Evolutionary conservation across 768 basidiomycete species (phyloP).

Genomic region (Nidularia pulvinata): DNA sequence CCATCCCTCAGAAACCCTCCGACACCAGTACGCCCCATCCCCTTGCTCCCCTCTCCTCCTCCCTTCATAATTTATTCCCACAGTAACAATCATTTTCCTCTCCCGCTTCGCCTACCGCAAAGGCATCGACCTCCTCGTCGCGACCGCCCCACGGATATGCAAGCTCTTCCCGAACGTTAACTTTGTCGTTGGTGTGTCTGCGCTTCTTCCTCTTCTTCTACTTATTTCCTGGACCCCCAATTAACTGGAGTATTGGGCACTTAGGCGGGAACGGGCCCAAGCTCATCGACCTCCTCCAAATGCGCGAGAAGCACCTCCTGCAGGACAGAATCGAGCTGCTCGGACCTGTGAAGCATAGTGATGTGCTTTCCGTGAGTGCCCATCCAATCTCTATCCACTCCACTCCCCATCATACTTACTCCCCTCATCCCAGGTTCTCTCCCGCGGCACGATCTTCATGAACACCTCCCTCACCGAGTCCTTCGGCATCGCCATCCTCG

Average conservation of each 20-base stretch:
- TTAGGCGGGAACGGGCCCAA: slow-evolving; percentile 95
- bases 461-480: slow-evolving; percentile 96
- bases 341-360: slow-evolving; percentile 76
- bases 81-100: slow-evolving; percentile 91
- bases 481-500: slow-evolving; percentile 96
- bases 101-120: slow-evolving; percentile 94
- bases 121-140: slow-evolving; percentile 94
- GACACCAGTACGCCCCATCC: slow-evolving; percentile 51
- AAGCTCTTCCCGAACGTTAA: slow-evolving; percentile 81
- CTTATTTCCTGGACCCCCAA: no score
- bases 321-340: slow-evolving; percentile 93
- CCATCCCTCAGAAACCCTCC: slow-evolving; percentile 43
- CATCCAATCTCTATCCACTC: background rate
- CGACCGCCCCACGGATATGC: slow-evolving; percentile 90
- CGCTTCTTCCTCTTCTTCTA: background rate
- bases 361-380: slow-evolving; percentile 74
- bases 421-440: slow-evolving; percentile 60
- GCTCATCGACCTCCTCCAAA: slow-evolving; percentile 91
- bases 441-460: slow-evolving; percentile 87
- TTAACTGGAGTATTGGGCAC: no score
- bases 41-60: no score
- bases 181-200: slow-evolving; percentile 75
- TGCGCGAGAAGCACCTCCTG: slow-evolving; percentile 87
- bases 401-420: background rate
- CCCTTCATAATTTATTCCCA: background rate